phyloP scores from a whole-genome alignment of 108 stramenopile species.

The Parietichytrium sp. region DNA sequence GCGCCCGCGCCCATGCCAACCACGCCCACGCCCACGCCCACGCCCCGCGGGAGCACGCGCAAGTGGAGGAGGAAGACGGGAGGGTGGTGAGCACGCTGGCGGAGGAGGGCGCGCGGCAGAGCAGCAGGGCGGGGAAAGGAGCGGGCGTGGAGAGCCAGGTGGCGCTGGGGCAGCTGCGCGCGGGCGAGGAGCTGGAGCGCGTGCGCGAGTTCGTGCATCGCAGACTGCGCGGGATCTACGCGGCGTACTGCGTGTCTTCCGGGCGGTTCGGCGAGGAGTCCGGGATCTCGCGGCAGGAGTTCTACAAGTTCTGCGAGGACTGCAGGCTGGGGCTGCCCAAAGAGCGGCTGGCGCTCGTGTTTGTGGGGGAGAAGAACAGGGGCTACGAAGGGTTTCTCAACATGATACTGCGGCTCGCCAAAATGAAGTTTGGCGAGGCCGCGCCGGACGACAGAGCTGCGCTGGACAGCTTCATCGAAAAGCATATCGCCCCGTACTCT shows the following conservation, averaged over 20 bases:
- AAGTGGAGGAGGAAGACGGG: too few species aligned
- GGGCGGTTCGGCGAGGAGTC: neutral
- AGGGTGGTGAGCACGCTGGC: too few species aligned
- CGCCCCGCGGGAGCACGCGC: too few species aligned
- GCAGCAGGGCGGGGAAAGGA: too few species aligned
- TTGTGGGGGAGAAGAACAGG: neutral
- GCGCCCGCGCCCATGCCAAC: too few species aligned
- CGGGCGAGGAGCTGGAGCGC: neutral
- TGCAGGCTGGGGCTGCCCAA: neutral
- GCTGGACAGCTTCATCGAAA: neutral
- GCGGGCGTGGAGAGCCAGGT: too few species aligned
- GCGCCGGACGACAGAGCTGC: neutral
- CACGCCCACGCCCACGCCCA: too few species aligned
- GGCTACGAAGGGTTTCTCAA: conserved; percentile 9
- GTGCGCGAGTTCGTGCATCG: conserved; percentile 28
- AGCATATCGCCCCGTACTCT: neutral
- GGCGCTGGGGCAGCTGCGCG: neutral
- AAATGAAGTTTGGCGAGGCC: neutral
- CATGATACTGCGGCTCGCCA: conserved; percentile 4
- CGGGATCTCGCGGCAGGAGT: neutral
- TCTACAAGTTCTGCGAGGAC: neutral
- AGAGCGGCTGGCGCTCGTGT: neutral
- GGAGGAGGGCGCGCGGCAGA: neutral
- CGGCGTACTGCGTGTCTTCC: neutral
- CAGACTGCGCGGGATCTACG: neutral